A percentile compares a stretch with the other conserved stretches of the same genome.
These are phyloP conservation scores for Fusarium mangiferae DNA, from an alignment of 2,329 filamentous ascomycete genomes.

Conservation along the genomic window DNA sequence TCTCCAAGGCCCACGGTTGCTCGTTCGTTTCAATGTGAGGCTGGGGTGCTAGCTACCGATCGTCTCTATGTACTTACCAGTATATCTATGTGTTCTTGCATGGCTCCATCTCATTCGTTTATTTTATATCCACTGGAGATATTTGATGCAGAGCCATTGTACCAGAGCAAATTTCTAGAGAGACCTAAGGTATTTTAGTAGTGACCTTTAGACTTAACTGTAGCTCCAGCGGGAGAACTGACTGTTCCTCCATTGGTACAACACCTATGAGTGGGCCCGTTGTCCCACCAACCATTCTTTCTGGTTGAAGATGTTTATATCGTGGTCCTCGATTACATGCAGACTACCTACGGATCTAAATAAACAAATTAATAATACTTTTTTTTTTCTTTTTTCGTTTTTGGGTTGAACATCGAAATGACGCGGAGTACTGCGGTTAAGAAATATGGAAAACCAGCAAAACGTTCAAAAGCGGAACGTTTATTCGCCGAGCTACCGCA, in stretches of 20 bases:
- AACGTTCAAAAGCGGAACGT: constrained; percentile 58
- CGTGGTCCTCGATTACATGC: background rate
- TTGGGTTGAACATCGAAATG: constrained; percentile 51
- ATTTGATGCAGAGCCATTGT: background rate
- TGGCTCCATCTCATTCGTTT: constrained; percentile 3
- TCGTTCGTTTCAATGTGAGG: constrained; percentile 51
- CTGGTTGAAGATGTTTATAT: background rate
- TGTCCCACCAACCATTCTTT: constrained; percentile 39
- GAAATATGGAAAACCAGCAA: constrained; percentile 63
- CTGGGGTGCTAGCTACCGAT: background rate
- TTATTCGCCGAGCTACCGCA: constrained; percentile 64
- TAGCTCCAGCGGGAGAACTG: background rate
- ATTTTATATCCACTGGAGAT: background rate
- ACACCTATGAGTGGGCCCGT: constrained; percentile 10
- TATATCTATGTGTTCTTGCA: constrained; percentile 1
- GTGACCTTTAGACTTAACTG: background rate
- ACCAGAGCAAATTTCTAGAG: constrained; percentile 3
- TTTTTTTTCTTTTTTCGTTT: background rate
- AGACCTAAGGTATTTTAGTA: background rate
- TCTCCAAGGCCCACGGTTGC: constrained; percentile 49
- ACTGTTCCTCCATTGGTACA: background rate
- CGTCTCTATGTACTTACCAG: background rate
- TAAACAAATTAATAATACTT: background rate
- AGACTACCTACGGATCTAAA: background rate
- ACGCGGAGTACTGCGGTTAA: constrained; percentile 55